These are phyloP conservation scores for Daphne laureola DNA, from an alignment of 441 rosid species.

Conservation along the genomic window DNA sequence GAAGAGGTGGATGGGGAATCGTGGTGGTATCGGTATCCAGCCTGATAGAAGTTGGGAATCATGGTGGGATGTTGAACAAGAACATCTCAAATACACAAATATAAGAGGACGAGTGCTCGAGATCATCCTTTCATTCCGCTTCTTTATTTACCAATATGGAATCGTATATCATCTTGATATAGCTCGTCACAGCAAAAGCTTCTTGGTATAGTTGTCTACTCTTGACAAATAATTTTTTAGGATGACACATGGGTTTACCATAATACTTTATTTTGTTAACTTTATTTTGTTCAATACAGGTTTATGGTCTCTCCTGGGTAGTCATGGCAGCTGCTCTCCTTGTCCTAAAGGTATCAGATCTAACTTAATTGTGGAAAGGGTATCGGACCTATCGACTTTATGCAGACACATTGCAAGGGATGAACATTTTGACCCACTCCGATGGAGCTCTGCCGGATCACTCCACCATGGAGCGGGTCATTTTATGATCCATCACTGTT, in stretches of 20 bases:
- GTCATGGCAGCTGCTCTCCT: slow-evolving; percentile 56
- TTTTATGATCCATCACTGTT: too few relatives aligned
- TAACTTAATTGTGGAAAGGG: too few relatives aligned
- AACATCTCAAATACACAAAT: slow-evolving; percentile 65
- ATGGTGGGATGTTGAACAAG: slow-evolving; percentile 94
- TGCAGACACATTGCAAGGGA: too few relatives aligned
- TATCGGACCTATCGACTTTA: too few relatives aligned
- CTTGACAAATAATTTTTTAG: not conserved
- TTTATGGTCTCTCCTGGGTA: slow-evolving; percentile 85
- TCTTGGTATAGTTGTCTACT: slow-evolving; percentile 38
- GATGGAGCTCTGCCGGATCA: too few relatives aligned
- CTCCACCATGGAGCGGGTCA: too few relatives aligned
- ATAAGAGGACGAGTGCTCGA: slow-evolving; percentile 69
- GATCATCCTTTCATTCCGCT: slow-evolving; percentile 66
- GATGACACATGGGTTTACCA: not conserved
- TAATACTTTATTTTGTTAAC: not conserved
- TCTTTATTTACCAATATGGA: slow-evolving; percentile 86
- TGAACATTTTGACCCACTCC: too few relatives aligned
- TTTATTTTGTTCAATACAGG: slow-evolving; percentile 31
- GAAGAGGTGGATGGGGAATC: slow-evolving; percentile 96
- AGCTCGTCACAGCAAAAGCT: slow-evolving; percentile 46
- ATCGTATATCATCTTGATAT: slow-evolving; percentile 94
- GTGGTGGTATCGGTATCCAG: slow-evolving; percentile 87
- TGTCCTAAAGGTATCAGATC: slow-evolving; percentile 63
- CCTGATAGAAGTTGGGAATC: slow-evolving; percentile 87